These are phyloP conservation scores for Pseudoturritis turrita DNA, from an alignment of 345 rosid genomes.

Conservation along the genomic window DNA sequence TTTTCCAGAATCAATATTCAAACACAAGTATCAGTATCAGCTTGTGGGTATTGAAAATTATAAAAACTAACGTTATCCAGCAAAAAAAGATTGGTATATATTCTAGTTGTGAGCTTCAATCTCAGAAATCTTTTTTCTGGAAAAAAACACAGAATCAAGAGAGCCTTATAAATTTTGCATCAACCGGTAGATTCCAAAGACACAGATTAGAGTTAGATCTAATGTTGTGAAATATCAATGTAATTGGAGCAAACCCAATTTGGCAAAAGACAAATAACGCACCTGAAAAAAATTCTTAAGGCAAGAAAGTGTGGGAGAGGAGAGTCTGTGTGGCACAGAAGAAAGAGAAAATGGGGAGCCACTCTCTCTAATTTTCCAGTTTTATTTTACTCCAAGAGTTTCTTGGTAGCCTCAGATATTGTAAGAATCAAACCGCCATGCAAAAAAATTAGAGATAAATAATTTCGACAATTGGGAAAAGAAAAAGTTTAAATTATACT, in stretches of 20 bases:
- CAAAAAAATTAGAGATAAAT: background rate
- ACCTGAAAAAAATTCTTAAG: conserved; percentile 2
- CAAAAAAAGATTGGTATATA: background rate
- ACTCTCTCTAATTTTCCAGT: background rate
- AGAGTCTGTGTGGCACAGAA: conserved; percentile 30
- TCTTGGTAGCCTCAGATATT: conserved; percentile 13
- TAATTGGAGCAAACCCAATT: background rate
- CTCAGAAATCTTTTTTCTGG: background rate
- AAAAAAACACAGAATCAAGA: background rate
- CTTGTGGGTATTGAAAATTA: background rate
- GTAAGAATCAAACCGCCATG: conserved; percentile 14
- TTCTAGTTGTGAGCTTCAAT: background rate
- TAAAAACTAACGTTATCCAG: background rate
- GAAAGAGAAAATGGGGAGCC: background rate
- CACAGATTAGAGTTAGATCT: background rate
- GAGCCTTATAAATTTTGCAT: background rate
- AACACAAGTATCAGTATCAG: background rate
- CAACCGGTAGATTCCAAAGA: background rate
- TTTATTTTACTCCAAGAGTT: conserved; percentile 5
- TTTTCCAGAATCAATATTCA: background rate
- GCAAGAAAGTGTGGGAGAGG: background rate
- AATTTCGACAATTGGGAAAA: background rate
- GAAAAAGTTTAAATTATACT: background rate
- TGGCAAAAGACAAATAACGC: conserved; percentile 2
- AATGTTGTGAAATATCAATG: background rate